phyloP scores from a whole-genome alignment of 352 stramenopile genomes.

The Phytophthora pistaciae region DNA sequence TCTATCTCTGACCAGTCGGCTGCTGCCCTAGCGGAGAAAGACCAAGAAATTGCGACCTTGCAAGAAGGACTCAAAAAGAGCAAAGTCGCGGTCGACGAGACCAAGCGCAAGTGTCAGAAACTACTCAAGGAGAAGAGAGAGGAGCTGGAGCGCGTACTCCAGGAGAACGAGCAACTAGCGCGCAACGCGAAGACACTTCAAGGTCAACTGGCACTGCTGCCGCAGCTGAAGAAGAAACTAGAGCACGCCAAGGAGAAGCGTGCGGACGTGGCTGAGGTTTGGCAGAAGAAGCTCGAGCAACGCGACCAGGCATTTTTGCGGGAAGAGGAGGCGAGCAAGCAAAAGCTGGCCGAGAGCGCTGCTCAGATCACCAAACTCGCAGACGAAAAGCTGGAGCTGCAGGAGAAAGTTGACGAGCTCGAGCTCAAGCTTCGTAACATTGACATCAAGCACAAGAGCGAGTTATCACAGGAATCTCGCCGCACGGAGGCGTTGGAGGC shows the following conservation, averaged over 20 bases:
- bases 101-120: slow-evolving; percentile 57
- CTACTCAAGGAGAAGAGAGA: slow-evolving; percentile 66
- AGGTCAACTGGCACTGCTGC: slow-evolving; percentile 50
- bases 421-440: slow-evolving; percentile 32
- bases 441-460: slow-evolving; percentile 23
- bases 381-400: slow-evolving; percentile 40
- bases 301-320: slow-evolving; percentile 65
- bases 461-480: slow-evolving; percentile 29
- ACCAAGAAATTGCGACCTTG: slow-evolving; percentile 25
- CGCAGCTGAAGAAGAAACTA: slow-evolving; percentile 61
- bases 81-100: slow-evolving; percentile 46
- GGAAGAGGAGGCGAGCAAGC: slow-evolving; percentile 59
- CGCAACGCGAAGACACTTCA: slow-evolving; percentile 37
- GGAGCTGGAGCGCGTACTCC: slow-evolving; percentile 53
- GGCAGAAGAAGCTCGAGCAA: slow-evolving; percentile 35
- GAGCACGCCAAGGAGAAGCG: slow-evolving; percentile 59
- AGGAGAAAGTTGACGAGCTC: slow-evolving; percentile 36
- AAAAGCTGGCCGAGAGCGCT: slow-evolving; percentile 35
- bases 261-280: slow-evolving; percentile 25
- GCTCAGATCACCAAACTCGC: slow-evolving; percentile 33
- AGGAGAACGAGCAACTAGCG: slow-evolving; percentile 51
- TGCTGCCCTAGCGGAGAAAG: slow-evolving; percentile 31
- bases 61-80: slow-evolving; percentile 53
- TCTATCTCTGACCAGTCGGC: slow-evolving; percentile 24
- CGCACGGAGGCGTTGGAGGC: slow-evolving; percentile 37